These are phyloP conservation scores for Mycena venus DNA, from an alignment of 768 basidiomycete species.

Conservation along the genomic window DNA sequence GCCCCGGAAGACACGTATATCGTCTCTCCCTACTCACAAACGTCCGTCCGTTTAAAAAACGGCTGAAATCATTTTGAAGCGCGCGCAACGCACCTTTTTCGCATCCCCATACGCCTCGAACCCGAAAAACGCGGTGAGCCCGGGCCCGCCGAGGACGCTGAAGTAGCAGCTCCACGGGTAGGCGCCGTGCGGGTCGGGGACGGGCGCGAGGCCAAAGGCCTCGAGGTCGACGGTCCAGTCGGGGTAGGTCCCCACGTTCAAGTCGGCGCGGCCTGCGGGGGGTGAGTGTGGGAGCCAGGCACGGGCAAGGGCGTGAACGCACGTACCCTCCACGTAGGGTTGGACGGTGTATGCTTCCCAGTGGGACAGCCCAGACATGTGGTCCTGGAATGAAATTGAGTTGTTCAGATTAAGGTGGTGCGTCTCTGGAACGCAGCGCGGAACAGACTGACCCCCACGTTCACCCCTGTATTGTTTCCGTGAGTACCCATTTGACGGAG, in stretches of 20 bases:
- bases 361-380: not conserved
- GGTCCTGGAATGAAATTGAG: not conserved
- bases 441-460: not conserved
- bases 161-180: constrained; percentile 3
- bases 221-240: constrained; percentile 4
- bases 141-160: not conserved
- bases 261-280: constrained; percentile 1
- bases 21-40: constrained; percentile 17
- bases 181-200: constrained; percentile 4
- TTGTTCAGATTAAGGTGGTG: not conserved
- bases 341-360: constrained; percentile 15
- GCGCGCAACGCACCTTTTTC: not conserved
- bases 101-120: constrained; percentile 1
- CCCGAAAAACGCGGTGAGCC: not conserved
- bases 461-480: not conserved
- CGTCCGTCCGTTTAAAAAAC: no score
- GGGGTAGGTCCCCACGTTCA: not conserved
- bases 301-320: no score
- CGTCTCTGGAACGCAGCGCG: not conserved
- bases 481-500: not conserved
- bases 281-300: no score
- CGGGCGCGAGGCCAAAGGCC: not conserved
- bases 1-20: constrained; percentile 6
- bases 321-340: constrained; percentile 4
- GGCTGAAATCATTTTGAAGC: no score